These are phyloP conservation scores for Hanseniaspora valbyensis DNA, from an alignment of 805 yeast species.

Conservation along the genomic window DNA sequence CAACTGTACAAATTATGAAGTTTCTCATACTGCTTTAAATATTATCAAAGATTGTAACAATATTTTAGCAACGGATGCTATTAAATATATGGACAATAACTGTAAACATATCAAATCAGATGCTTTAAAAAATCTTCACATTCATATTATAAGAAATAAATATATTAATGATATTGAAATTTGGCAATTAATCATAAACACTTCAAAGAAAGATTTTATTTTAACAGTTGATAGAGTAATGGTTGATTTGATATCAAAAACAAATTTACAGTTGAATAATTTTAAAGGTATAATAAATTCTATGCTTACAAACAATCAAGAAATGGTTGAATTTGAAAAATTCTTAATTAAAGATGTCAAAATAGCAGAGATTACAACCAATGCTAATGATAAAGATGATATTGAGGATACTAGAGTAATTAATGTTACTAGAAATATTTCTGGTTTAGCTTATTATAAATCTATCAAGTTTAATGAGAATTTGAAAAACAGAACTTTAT, in stretches of 20 bases:
- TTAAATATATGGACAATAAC: background rate
- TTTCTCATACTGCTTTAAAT: background rate
- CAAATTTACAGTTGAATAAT: background rate
- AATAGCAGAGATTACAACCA: background rate
- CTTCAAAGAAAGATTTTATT: slow-evolving; percentile 3
- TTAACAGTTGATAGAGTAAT: slow-evolving; percentile 1
- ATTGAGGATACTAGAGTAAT: background rate
- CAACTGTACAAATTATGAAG: background rate
- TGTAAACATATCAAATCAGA: background rate
- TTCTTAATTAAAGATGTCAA: background rate
- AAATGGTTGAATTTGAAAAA: background rate
- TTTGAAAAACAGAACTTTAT: background rate
- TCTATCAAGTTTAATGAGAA: background rate
- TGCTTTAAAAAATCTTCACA: background rate
- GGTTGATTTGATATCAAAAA: background rate
- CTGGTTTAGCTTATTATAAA: background rate
- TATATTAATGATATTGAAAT: background rate
- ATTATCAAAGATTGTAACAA: background rate
- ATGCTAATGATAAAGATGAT: background rate
- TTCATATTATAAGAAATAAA: background rate
- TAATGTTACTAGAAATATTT: background rate
- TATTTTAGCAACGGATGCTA: background rate
- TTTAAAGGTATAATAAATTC: background rate
- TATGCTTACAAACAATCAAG: background rate
- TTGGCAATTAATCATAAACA: background rate